Evolutionary conservation across 192 early-diverging fungal genomes (phyloP), one percentile per base, ranked within the genome.

Genomic region (Coemansia sp.): DNA sequence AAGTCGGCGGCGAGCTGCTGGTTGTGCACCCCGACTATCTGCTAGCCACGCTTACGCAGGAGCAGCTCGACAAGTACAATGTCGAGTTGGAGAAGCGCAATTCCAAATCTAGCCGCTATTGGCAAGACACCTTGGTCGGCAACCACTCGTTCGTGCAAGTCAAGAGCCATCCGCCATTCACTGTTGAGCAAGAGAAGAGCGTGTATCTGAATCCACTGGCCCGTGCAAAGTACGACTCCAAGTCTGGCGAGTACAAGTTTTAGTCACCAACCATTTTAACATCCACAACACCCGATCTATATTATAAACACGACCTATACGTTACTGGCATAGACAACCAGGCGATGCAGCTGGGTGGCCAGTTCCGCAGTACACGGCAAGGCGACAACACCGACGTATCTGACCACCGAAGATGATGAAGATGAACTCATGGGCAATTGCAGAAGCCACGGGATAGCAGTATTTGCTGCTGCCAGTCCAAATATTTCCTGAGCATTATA

Each of bases 11-110:
- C 15, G 87, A 90, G 61, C 43, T 87, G 46, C 83, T 89, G 6
- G 76, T 89, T 10, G 32, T 89, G 15, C 87, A 89, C 64, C 86
- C 90, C 22, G 87, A 91, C 59, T 90, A 86, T 69, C 46, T 87
- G 9, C 77, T 88, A 86, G 89, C 62, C 0, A 42, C 49, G 2
- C 24, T 68, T 6, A 24, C 22, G 2, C 25, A 8, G 14, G 41
- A 45, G 4, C 10, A 59, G 31, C 58, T 74, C 8, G 62, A 64
- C 6, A 47, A 31, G 36, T 68, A 68, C 58, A 60, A 69, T 49
- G 4, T 12, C 32, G 66, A 61, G 43, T 31, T 70, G 0, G 17
- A 58, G 14, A 10, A 32, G 25, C 49, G 63, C 24, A 29, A 59
- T 2, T 17, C 40, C n/a, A 36, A 39, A 35, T 24, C 62, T 0